Evolutionary conservation across 192 early-diverging fungal species (phyloP).

Genomic region (Podila horticola): DNA sequence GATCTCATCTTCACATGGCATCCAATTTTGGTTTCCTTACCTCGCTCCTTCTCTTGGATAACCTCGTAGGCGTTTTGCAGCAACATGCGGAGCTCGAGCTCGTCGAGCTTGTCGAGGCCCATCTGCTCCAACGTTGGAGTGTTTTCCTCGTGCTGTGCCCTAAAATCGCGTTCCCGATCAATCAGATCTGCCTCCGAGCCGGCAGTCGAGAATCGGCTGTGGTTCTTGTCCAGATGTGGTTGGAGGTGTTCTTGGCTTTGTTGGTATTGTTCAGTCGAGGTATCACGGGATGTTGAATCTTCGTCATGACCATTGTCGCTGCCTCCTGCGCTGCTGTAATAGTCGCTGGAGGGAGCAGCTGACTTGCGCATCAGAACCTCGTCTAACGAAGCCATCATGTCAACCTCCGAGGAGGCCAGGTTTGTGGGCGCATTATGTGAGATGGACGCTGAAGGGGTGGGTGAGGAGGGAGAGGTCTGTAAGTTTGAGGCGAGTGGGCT

Average conservation of each 20-base stretch:
- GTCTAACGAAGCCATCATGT: constrained; percentile 28
- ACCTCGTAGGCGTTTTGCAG: constrained; percentile 26
- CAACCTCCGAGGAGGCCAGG: constrained; percentile 5
- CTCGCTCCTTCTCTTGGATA: constrained; percentile 46
- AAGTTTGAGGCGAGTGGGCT: not conserved
- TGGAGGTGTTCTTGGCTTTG: constrained; percentile 8
- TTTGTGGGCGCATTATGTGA: not conserved
- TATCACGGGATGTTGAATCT: constrained; percentile 1
- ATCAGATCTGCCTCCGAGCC: constrained; percentile 2
- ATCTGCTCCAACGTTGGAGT: constrained; percentile 22
- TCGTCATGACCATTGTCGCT: constrained; percentile 36
- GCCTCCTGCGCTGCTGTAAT: constrained; percentile 24
- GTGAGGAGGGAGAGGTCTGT: constrained; percentile 5
- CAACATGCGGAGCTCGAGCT: constrained; percentile 25
- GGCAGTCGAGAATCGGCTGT: not conserved
- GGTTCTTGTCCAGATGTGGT: constrained; percentile 1
- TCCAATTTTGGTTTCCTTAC: constrained; percentile 4
- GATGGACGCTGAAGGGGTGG: not conserved
- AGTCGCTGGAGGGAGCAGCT: constrained; percentile 16
- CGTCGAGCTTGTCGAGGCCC: constrained; percentile 22
- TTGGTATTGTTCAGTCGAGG: not conserved
- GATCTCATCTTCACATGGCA: not conserved
- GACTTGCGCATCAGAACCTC: constrained; percentile 17
- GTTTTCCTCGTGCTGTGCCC: constrained; percentile 2
- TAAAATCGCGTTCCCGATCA: not conserved